phyloP scores from a whole-genome alignment of 305 asterid genomes.

The Fraxinus baroniana region DNA sequence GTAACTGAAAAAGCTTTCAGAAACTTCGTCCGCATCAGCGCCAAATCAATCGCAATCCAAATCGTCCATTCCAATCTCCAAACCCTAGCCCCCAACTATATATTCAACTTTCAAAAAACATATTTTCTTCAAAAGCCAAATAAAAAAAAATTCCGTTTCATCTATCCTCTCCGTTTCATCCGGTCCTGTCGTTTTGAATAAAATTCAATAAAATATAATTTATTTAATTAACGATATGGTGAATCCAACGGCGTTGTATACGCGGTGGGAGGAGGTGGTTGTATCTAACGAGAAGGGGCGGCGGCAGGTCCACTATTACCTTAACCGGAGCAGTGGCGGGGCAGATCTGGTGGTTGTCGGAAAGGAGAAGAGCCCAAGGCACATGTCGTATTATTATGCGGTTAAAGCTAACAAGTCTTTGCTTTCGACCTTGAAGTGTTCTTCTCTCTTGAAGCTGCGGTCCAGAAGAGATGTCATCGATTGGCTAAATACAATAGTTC shows the following conservation, averaged over 20 bases:
- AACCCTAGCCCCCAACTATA: slow-evolving; percentile 44
- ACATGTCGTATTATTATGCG: slow-evolving; percentile 49
- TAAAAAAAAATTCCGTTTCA: not conserved
- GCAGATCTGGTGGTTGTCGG: slow-evolving; percentile 76
- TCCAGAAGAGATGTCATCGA: slow-evolving; percentile 68
- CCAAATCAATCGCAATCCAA: slow-evolving; percentile 31
- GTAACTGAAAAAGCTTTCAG: slow-evolving; percentile 25
- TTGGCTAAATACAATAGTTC: slow-evolving; percentile 59
- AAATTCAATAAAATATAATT: not conserved
- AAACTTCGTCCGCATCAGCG: slow-evolving; percentile 43
- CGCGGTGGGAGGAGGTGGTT: slow-evolving; percentile 60
- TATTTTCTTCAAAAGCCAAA: no score
- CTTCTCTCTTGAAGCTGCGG: slow-evolving; percentile 54
- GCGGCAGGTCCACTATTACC: slow-evolving; percentile 65
- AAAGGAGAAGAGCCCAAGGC: slow-evolving; percentile 54
- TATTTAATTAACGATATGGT: slow-evolving; percentile 33
- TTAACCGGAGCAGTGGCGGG: slow-evolving; percentile 53
- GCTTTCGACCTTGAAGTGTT: slow-evolving; percentile 31
- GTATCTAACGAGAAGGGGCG: slow-evolving; percentile 56
- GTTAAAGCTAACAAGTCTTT: slow-evolving; percentile 26
- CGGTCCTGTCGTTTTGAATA: not conserved
- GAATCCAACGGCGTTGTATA: slow-evolving; percentile 38
- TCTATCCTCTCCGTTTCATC: slow-evolving; percentile 21
- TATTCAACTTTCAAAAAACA: slow-evolving; percentile 24
- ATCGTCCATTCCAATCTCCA: slow-evolving; percentile 39